These are phyloP conservation scores for Myxozyma nipponensis DNA, from an alignment of 805 yeast genomes.

Conservation along the genomic window DNA sequence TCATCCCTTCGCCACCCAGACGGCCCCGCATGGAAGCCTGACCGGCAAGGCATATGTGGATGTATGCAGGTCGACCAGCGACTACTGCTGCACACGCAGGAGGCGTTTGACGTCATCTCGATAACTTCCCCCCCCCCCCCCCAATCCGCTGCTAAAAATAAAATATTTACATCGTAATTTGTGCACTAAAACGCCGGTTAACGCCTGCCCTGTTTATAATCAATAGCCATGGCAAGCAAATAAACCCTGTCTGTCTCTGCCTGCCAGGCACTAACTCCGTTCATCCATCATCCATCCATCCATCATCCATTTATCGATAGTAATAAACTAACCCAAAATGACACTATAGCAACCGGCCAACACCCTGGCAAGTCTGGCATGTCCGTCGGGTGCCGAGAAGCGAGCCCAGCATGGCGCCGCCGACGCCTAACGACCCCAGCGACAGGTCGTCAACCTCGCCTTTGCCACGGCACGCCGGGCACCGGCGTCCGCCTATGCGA, in stretches of 20 bases:
- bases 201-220: not conserved
- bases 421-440: no score
- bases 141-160: no score
- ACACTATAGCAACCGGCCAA: conserved; percentile 17
- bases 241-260: not conserved
- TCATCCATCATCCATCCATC: no score
- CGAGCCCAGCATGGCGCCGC: conserved; percentile 4
- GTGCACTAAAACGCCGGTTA: not conserved
- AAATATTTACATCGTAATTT: no score
- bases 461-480: conserved; percentile 68
- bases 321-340: conserved; percentile 5
- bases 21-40: no score
- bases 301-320: no score
- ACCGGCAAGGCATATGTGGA: no score
- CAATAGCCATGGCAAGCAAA: not conserved
- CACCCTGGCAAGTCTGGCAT: conserved; percentile 19
- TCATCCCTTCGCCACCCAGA: no score
- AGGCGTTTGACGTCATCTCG: no score
- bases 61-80: no score
- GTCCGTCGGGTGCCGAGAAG: conserved; percentile 12
- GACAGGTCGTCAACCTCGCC: conserved; percentile 53
- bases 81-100: no score
- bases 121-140: no score
- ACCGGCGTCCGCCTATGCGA: conserved; percentile 62
- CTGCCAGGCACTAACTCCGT: not conserved